Evolutionary conservation across 2,329 filamentous ascomycete genomes (phyloP), one percentile per base, ranked within the genome.

Genomic region (Fusarium denticulatum): DNA sequence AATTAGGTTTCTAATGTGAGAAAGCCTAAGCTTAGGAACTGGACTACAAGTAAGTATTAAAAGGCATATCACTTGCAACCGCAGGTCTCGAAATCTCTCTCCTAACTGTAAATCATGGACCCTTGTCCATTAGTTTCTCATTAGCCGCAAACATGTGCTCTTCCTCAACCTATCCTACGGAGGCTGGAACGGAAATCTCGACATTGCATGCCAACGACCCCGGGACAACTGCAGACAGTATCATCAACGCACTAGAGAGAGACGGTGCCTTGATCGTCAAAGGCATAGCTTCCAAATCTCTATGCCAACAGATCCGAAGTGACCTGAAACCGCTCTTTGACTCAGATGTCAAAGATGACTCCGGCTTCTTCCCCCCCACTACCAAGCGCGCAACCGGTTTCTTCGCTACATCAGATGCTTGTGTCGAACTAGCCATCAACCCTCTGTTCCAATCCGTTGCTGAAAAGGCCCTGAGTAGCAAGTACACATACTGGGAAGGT

Each of bases 381-480:
- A 50, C 47, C 6, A 50, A 50, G n/a, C 47, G 47, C 4, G 47
- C 47, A 34, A 50, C 47, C 0, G 47, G 30, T 0, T 50, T 50
- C 30, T 50, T 50, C 4, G 12, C 47, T 4, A 50, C 47, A 3
- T 50, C 47, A 20, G 30, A 50, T 12, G 47, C 47, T 20, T 50
- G 30, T 24, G 30, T 50, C 22, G 30, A 50, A 14, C 22, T 50
- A 15, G 47, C 47, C 0, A 7, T 20, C 1, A 50, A 24, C 47
- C 22, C 30, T 11, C 8, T 50, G 0, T 24, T 50, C 4, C 47
- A 50, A 6, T 50, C 47, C 0, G 30, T 50, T 2, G 12, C 47
- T 1, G 47, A 50, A 0, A 50, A 8, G 0, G 47, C 34, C 3
- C 3, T 50, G 0, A 30, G 22, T 7, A 50, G 30, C 0, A 50